Evolutionary conservation across 352 stramenopile species (phyloP), one percentile per base, ranked within the genome.

Genomic region (Pythium aristosporum): DNA sequence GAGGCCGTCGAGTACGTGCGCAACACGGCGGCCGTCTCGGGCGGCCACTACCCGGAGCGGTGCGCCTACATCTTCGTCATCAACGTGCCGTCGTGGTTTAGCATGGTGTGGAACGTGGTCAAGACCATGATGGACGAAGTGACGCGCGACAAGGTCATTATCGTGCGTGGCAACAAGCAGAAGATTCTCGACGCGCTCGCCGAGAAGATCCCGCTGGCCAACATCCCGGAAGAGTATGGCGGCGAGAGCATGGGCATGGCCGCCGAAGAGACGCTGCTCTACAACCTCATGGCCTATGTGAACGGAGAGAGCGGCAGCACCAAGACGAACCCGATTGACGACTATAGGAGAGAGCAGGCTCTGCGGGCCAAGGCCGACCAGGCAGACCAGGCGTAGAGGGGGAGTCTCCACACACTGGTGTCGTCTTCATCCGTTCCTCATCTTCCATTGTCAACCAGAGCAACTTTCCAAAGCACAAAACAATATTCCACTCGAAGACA

Each of bases 71-170:
- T 97, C 52, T 90, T 98, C 23, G 78, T 98, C 32, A 89, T 98
- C 61, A 98, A 98, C 74, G 89, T 97, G 36, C 95, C 95, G 15
- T 93, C 80, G 46, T 98, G 95, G 95, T 98, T 98, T 70, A 89
- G 85, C 58, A 81, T 89, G 46, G 79, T 98, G 49, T 98, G 94
- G 80, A 97, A 96, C 70, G 80, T 94, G 13, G 85, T 98, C 50
- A 94, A 97, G 72, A 89, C 85, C 6, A 82, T 98, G 71, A 75
- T 98, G 28, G 82, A 97, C 63, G 92, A 98, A 56, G 91, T 94
- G 25, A 98, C 95, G 36, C 91, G 90, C 53, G 79, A 96, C 61
- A 98, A 98, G 68, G 94, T 98, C 25, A 87, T 88, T 54, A 96
- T 97, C 57, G 76, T 94, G 57, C 81, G 83, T 54, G 82, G 82